phyloP scores from a whole-genome alignment of 2,329 filamentous ascomycete genomes.

The Alternaria sp. region DNA sequence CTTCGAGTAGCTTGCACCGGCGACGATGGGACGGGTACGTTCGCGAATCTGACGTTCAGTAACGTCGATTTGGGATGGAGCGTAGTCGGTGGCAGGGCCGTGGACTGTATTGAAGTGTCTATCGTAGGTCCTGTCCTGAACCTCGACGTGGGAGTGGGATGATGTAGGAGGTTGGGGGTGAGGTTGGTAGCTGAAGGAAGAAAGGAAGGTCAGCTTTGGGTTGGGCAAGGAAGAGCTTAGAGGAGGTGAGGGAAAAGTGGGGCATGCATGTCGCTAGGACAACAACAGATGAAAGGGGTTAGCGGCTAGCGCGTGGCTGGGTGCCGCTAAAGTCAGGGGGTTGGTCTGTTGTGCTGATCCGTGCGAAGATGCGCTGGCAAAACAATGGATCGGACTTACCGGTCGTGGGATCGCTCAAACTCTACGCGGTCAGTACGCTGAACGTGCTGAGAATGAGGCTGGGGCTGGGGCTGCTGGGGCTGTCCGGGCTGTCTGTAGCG shows the following conservation, averaged over 20 bases:
- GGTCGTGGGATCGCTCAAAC: constrained; percentile 33
- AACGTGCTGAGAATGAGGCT: constrained; percentile 13
- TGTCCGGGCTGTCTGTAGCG: constrained; percentile 5
- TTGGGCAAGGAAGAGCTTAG: constrained; percentile 39
- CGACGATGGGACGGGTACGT: constrained; percentile 62
- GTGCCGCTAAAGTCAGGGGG: constrained; percentile 45
- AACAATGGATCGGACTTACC: constrained; percentile 41
- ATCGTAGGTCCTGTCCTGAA: constrained; percentile 61
- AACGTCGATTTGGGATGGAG: constrained; percentile 64
- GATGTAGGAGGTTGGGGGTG: constrained; percentile 60
- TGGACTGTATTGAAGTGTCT: constrained; percentile 55
- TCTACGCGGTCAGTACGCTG: constrained; percentile 33
- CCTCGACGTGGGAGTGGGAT: constrained; percentile 70
- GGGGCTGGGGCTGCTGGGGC: constrained; percentile 1
- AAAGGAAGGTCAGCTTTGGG: constrained; percentile 45
- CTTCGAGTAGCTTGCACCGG: constrained; percentile 49
- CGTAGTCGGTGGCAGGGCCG: constrained; percentile 59
- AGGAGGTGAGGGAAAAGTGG: constrained; percentile 48
- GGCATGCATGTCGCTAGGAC: constrained; percentile 47
- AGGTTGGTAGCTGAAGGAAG: constrained; percentile 60
- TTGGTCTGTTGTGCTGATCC: constrained; percentile 38
- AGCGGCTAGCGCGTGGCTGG: constrained; percentile 39
- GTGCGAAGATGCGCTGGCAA: constrained; percentile 35
- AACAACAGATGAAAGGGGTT: constrained; percentile 48
- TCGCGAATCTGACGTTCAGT: constrained; percentile 70